Conservation (phyloP, 2,329 filamentous ascomycete species). For the Colletotrichum chlorophyti region DNA sequence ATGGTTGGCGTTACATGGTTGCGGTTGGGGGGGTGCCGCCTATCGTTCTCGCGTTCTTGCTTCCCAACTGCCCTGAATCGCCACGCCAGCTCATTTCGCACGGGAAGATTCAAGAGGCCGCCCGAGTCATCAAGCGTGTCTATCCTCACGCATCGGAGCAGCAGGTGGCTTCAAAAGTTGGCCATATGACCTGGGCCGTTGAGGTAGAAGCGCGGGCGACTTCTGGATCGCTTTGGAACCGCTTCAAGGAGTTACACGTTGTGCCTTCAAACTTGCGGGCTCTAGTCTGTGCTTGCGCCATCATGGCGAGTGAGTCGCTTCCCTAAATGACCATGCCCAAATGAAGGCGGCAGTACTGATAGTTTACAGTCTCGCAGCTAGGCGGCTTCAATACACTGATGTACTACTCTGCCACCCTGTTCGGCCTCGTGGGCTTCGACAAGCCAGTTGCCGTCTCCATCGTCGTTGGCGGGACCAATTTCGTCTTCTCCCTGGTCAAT, state of each 20-base stretch:
- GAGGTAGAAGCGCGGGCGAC: constrained; percentile 46
- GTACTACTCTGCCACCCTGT: constrained; percentile 37
- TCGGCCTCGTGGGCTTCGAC: constrained; percentile 56
- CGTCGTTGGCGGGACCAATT: constrained; percentile 53
- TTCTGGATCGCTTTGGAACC: constrained; percentile 48
- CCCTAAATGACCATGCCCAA: no score
- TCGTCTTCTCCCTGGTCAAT: constrained; percentile 57
- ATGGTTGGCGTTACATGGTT: constrained; percentile 60
- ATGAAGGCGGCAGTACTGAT: background rate
- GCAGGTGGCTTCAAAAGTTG: constrained; percentile 52
- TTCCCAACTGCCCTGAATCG: constrained; percentile 56
- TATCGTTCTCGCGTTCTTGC: constrained; percentile 48
- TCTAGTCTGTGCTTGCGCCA: constrained; percentile 51
- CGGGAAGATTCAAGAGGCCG: constrained; percentile 46
- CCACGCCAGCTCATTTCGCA: constrained; percentile 55
- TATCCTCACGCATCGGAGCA: constrained; percentile 49
- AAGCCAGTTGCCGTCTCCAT: constrained; percentile 55
- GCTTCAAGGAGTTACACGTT: constrained; percentile 54
- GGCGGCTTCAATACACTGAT: constrained; percentile 43
- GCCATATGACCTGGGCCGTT: constrained; percentile 46
- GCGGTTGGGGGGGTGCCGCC: constrained; percentile 55
- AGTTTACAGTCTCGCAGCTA: constrained; percentile 48
- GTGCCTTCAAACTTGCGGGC: constrained; percentile 51
- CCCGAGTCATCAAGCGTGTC: constrained; percentile 44
- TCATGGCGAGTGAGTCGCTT: constrained; percentile 49